Evolutionary conservation across 306 rosid genomes (phyloP).

Genomic region (Lagenaria siceraria): DNA sequence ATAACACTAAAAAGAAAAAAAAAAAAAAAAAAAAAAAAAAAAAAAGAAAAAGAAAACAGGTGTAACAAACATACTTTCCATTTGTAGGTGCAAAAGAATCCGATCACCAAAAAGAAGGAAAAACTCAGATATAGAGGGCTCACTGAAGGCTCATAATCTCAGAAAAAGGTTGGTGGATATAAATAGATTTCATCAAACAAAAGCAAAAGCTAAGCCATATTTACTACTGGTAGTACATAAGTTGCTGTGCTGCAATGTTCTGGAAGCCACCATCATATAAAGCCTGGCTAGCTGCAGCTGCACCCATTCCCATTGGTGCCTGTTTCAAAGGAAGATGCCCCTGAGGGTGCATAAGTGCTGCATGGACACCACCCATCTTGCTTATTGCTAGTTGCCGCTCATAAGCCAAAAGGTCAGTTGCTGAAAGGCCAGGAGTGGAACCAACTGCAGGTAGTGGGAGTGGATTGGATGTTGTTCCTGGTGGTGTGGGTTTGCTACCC

Average conservation of each 20-base stretch:
- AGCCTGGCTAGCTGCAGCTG: constrained; percentile 46
- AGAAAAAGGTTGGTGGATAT: constrained; percentile 21
- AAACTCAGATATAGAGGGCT: neutral
- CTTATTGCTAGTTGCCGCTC: constrained; percentile 80
- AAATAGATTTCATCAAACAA: constrained; percentile 11
- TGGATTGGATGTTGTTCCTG: constrained; percentile 87
- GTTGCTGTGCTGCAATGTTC: constrained; percentile 50
- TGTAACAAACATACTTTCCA: neutral
- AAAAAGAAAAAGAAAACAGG: constrained; percentile 20
- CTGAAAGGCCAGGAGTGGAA: constrained; percentile 61
- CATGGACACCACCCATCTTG: constrained; percentile 85
- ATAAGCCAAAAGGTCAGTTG: constrained; percentile 57
- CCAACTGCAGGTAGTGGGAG: constrained; percentile 80
- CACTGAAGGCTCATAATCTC: constrained; percentile 31
- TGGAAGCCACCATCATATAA: constrained; percentile 49
- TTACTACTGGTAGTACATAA: constrained; percentile 64
- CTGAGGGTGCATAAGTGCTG: constrained; percentile 82
- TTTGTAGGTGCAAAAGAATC: constrained; percentile 11
- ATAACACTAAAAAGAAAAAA: neutral
- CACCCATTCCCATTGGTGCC: constrained; percentile 53
- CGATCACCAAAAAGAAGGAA: constrained; percentile 10
- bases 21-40: no score
- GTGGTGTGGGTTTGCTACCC: constrained; percentile 98
- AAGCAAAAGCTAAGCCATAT: constrained; percentile 11
- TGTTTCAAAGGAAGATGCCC: constrained; percentile 76